Evolutionary conservation across 257 asterid genomes (phyloP), one percentile per base, ranked within the genome.

Genomic region (Salvia splendens): DNA sequence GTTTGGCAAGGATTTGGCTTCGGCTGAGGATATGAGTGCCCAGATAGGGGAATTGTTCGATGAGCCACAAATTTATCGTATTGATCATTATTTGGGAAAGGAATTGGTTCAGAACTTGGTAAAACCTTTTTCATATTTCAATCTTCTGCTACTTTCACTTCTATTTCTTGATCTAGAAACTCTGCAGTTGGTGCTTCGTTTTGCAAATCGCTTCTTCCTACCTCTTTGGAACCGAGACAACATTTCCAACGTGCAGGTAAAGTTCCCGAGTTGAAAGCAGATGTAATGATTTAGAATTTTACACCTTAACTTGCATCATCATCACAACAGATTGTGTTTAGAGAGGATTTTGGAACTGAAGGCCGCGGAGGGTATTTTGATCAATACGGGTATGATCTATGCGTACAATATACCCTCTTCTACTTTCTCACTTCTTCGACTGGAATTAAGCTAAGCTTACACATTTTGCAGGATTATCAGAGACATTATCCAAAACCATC

Each of bases 361-460:
- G 99, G 99, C 7, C 99, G 99, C 33, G 99, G 99, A 67, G 99
- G 99, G 77, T 94, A 94, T 79, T 94, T 94, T 64, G 95, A 94
- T 76, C 85, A 91, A 76, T 94, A 94, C 64, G 99, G 99, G 97
- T 91, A 85, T 75, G 88, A 58, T 35, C 45, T 8, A 12, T 33
- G 30, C 40, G 0, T 33, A 33, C 1, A 6, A 33, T 33, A 33
- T 33, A 33, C 38, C 45, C 4, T 56, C 30, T 33, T 30, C 38
- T 3, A n/a, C 61, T 35, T 41, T 17, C 28, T 48, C 41, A 42
- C 61, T 63, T 12, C 49, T 61, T 32, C 71, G 43, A 47, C 69
- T 67, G 4, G 17, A 58, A n/a, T 38, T 28, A 16, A 50, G 28
- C 12, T 46, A 67, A 58, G 68, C 15, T 61, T 33, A 33, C 38